Evolutionary conservation across 2,329 filamentous ascomycete genomes (phyloP), one percentile per base, ranked within the genome.

Genomic region (Ramichloridium luteum): DNA sequence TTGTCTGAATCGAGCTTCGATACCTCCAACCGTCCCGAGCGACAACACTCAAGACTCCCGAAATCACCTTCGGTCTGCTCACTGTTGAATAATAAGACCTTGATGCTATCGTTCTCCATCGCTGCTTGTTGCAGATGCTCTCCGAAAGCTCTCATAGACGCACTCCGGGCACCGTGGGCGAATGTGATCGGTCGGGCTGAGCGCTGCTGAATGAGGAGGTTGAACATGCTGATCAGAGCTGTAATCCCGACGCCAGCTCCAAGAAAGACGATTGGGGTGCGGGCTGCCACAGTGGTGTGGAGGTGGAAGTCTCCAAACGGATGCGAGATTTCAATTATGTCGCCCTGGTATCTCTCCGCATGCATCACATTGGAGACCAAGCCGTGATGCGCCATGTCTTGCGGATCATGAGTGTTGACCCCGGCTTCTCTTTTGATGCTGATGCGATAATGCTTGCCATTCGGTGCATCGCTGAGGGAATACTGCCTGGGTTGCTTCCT

Each of bases 321-420:
- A 48, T 82, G 77, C 3, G 75, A 76, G 8, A 84, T 58, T 40
- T 77, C 62, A 6, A 85, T 50, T 0, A 63, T 47, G 46, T 80
- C 75, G 25, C 79, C 79, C 25, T 68, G 65, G 1, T 65, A 57
- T 50, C 74, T 68, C 12, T 60, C 56, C 41, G 75, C 69, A 49
- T 84, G 73, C 20, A 85, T 61, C 25, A 78, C 59, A 49, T 81
- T 83, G 30, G 77, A 82, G 12, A 85, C 67, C 37, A 74, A 67
- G 15, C 80, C 78, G 0, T 73, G 69, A 44, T 73, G 64, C 13
- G 65, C 55, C 41, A 60, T 56, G 13, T 64, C 60, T 27, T 55
- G 53, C 1, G 62, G 56, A n/a, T 67, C 57, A 2, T 59, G 51
- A 28, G 58, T 29, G 28, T 64, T 58, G 10, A 72, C 48, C 3